Base-by-base conservation (phyloP, 2,329 filamentous ascomycete species). In the Aspergillus pseudoglaucus region DNA sequence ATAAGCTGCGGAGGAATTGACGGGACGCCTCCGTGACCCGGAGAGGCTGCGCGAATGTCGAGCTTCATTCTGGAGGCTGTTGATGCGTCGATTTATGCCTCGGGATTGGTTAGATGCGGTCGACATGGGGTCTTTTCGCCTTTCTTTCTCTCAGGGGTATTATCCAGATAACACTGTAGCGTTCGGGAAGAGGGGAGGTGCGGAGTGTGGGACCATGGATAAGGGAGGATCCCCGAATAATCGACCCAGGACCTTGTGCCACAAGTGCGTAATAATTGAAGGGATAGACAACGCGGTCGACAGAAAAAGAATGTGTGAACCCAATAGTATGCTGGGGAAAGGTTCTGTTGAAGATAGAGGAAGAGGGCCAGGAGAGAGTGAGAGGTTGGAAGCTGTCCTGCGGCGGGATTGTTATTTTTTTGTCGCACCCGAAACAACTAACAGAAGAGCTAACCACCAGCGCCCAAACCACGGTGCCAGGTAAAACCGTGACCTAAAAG, bases 1-100 rank as follows among this genome's bases (percentile, higher is more conserved):
- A 72, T 94, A 95, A 64, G 89, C 90, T 70, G 96, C 89, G 59
- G 94, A 87, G 66, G 76, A 62, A 55, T 60, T 71, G 51, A 76
- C 61, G 14, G 69, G 66, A 44, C 71, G 70, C 47, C 68, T 67
- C 47, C 71, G 68, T 43, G 64, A 63, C 48, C 64, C 54, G 32
- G 74, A 76, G 40, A 65, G 64, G 53, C 67, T 71, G 54, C 71
- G 68, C 46, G 70, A 70, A 53, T 66, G 66, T 43, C 61, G 63
- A 27, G 60, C 61, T 47, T 70, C 65, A 68, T 71, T 70, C 49
- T 72, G 70, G 46, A 74, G 57, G 57, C 72, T 74, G 55, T 74
- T 70, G 47, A 74, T 62, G 59, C 72, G 70, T 65, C 71, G 66
- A 57, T 69, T 69, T 53, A 73, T 61, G 60, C 70, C 68, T 65